These are phyloP conservation scores for Sonneratia caseolaris DNA, from an alignment of 345 rosid species.

Conservation along the genomic window DNA sequence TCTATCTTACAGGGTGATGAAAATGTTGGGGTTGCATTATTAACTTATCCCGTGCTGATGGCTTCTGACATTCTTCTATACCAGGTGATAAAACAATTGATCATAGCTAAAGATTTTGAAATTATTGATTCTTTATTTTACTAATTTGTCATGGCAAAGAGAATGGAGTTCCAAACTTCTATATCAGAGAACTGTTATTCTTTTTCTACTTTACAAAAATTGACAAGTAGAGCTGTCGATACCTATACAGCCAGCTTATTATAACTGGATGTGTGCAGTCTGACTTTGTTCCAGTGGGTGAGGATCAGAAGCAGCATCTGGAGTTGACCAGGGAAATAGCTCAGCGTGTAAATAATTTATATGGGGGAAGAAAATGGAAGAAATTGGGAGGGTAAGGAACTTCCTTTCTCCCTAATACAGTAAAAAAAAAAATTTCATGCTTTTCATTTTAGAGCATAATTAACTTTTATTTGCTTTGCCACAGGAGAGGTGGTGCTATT, in stretches of 20 bases:
- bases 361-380: conserved; percentile 97
- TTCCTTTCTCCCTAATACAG: neutral
- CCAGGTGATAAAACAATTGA: conserved; percentile 42
- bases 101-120: neutral
- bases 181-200: too few species aligned
- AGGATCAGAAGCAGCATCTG: conserved; percentile 93
- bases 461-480: conserved; percentile 14
- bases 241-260: neutral
- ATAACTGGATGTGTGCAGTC: conserved; percentile 39
- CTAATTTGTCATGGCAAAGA: neutral
- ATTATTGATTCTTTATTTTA: neutral
- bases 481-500: conserved; percentile 67
- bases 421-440: neutral
- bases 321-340: conserved; percentile 88
- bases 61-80: conserved; percentile 88
- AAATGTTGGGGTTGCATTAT: conserved; percentile 66
- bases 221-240: neutral
- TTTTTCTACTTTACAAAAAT: neutral
- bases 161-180: neutral
- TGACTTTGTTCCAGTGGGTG: conserved; percentile 93
- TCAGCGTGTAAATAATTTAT: conserved; percentile 63
- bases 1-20: conserved; percentile 61
- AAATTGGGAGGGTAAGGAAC: conserved; percentile 75
- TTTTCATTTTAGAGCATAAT: conserved; percentile 1
- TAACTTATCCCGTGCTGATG: conserved; percentile 86